A percentile compares a stretch with the other conserved stretches of the same genome.
phyloP scores from a whole-genome alignment of 768 basidiomycete species.

The Mycena polygramma region DNA sequence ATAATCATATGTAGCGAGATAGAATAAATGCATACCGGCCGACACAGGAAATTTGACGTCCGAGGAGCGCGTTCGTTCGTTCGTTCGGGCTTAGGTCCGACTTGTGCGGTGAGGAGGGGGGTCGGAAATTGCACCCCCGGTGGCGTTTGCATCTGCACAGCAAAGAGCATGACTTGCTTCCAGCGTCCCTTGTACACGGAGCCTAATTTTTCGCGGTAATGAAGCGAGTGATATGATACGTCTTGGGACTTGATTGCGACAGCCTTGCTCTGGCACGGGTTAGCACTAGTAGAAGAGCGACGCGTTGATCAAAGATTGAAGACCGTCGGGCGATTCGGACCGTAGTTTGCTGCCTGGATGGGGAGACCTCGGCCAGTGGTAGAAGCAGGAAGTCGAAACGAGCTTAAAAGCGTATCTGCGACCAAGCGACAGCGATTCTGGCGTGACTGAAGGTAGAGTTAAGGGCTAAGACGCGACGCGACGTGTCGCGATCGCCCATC shows the following conservation, averaged over 20 bases:
- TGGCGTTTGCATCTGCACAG: constrained; percentile 28
- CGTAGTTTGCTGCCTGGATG: neutral
- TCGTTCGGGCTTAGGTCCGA: neutral
- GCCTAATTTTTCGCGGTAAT: neutral
- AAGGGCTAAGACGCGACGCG: neutral
- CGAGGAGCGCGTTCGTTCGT: constrained; percentile 12
- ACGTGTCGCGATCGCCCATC: neutral
- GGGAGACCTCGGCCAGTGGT: neutral
- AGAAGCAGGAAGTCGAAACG: neutral
- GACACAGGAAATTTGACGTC: neutral
- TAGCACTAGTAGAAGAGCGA: no score
- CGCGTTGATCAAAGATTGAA: no score
- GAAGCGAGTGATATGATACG: neutral
- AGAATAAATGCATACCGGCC: neutral
- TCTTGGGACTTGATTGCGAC: neutral
- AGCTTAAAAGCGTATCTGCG: constrained; percentile 5
- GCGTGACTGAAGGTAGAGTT: neutral
- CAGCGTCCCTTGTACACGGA: neutral
- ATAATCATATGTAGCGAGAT: constrained; percentile 20
- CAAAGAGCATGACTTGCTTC: constrained; percentile 1
- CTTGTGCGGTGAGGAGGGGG: neutral
- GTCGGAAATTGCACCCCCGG: constrained; percentile 22
- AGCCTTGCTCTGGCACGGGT: neutral
- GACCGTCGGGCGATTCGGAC: neutral
- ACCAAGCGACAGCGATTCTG: neutral